Evolutionary conservation across 306 rosid species (phyloP), one percentile per base, ranked within the genome.

Genomic region (Comarum palustre): DNA sequence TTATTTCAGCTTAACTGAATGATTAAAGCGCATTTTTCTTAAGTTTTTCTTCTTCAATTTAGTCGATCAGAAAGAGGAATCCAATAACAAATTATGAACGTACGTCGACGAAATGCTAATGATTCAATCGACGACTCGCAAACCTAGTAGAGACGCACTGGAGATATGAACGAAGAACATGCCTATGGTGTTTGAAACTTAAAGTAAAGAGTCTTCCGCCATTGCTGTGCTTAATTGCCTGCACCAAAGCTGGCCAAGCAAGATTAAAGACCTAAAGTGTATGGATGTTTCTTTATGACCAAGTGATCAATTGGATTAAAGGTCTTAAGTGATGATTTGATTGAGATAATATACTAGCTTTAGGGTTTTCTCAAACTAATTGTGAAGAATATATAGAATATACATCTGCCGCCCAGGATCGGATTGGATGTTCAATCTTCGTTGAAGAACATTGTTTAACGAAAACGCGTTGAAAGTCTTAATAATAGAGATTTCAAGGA

Each of bases 371-470:
- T 82, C 69, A 43, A 77, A 75, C 50, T 39, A n/a, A n/a, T n/a
- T 68, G 54, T 55, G 68, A 57, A 81, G 70, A 20, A 59, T 17
- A 60, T 5, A 70, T 1, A 12, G 52, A 16, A 60, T 5, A 69
- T 1, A 12, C 79, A 74, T 66, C 74, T 62, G 84, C 88, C 86
- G 79, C 76, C 88, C 86, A 72, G 77, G 70, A 82, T 85, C 81
- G 31, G 66, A 73, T 73, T 63, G 73, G 43, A 60, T 58, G 42
- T 58, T 34, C 48, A n/a, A n/a, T n/a, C n/a, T n/a, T 71, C 68
- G 73, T 76, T 76, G 46, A 63, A 74, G 77, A 77, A 75, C 57
- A 15, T 68, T 76, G 78, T 79, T 66, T 20, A 84, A 77, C 80
- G 86, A 84, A 84, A 75, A 83, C 75, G 81, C 60, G 73, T 55